Base-by-base conservation (phyloP, 2,329 filamentous ascomycete genomes). In the Monosporascus sp. region DNA sequence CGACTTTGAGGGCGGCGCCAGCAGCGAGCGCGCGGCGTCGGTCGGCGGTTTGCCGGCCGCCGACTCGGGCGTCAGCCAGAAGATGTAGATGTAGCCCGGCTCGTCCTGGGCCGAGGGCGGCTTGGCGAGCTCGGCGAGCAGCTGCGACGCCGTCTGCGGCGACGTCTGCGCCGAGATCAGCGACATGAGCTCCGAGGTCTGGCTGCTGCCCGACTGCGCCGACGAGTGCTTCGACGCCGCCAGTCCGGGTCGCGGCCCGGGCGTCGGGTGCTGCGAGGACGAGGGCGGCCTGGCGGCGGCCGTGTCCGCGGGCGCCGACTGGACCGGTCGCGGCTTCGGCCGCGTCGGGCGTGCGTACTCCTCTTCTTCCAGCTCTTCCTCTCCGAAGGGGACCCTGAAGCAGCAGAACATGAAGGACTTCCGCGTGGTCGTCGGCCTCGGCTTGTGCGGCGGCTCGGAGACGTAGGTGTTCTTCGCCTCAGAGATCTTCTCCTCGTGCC, bases 31-130 rank as follows among this genome's bases (percentile, higher is more conserved):
- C 20, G 82, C 80, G 44, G 83, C 75, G 57, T 83, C 85, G 37
- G 76, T 74, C 0, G 85, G 77, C 0, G 82, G 77, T 1, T 78
- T 73, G 0, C 80, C 69, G 0, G 77, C 68, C 7, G 82, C 72
- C 2, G 78, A 79, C 37, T 81, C 76, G 34, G 90, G 85, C 0
- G 90, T 97, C 22, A 97, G 79, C 91, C 93, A 97, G 78, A 97
- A 99, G 70, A 99, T 96, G 78, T 99, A 99, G 60, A 99, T 97
- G 73, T 94, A 99, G 38, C 94, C 94, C 14, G 87, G 77, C 61
- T 95, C 89, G 59, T 94, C 89, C 51, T 79, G 74, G 22, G 82
- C 75, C 0, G 90, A 91, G 46, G 92, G 81, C 1, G 90, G 75
- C 81, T 94, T 67, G 71, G 77, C 82, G 9, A 97, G 78, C 69